Base-by-base conservation (phyloP, 768 basidiomycete species). In the Phlebiopsis flavidoalba region DNA sequence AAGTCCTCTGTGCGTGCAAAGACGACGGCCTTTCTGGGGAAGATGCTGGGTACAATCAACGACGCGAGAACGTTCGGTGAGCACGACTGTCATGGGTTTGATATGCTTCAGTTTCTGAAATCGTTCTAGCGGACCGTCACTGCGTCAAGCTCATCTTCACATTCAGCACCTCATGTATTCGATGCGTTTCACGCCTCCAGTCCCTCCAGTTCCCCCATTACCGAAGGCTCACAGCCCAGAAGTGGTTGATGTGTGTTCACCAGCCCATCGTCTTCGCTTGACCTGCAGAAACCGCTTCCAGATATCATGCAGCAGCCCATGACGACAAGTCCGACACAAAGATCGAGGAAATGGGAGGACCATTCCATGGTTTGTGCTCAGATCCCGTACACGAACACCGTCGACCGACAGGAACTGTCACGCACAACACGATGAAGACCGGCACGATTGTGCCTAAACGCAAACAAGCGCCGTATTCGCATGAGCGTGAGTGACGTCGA, bases 11-110 rank as follows among this genome's bases (percentile, higher is more conserved):
- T 93, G 60, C 76, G 89, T 63, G 81, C 84, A 40, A 93, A 90
- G 71, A 90, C 89, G n/a, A 88, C 82, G 66, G 88, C 88, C 50
- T 86, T 93, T 69, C 77, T 88, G 64, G 89, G 89, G 2, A 91
- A 86, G 73, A 87, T 93, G 85, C 74, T 87, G 43, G 89, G 89
- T 3, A 82, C 86, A n/a, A 65, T 78, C 75, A 52, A 80, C 80
- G 35, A 79, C 83, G 33, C 80, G 88, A 53, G 88, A 91, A 70
- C 83, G 87, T 73, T 85, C 85, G 57, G 89, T 91, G 73, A 70
- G 74, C 62, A 12, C 80, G 72, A 63, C 53, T 48, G 40, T 63
- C 40, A 43, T 12, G 40, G 17, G 17, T 17, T 57, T 58, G 43
- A 52, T 26, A 59, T 63, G 52, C 57, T 58, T 65, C 58, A 55